These are phyloP conservation scores for Prunus davidiana DNA, from an alignment of 306 rosid genomes.

Conservation along the genomic window DNA sequence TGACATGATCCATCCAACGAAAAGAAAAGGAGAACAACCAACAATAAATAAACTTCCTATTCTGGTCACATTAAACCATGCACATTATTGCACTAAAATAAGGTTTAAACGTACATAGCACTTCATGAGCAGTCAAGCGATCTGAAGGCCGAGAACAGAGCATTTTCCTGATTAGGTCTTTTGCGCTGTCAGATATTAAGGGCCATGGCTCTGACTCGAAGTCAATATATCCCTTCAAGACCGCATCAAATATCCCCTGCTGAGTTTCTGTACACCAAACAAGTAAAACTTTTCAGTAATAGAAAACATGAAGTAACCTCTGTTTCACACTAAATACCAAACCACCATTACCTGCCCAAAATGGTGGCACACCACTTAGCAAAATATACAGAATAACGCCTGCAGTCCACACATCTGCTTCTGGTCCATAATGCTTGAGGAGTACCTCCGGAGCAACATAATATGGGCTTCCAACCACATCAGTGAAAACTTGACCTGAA, in stretches of 20 bases:
- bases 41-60: neutral
- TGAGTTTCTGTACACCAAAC: conserved; percentile 79
- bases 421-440: conserved; percentile 90
- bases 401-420: conserved; percentile 96
- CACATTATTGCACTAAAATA: neutral
- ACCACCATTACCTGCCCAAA: conserved; percentile 77
- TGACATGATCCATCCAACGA: conserved; percentile 3
- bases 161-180: conserved; percentile 84
- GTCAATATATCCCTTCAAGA: conserved; percentile 89
- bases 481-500: conserved; percentile 87
- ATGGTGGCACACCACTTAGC: conserved; percentile 94
- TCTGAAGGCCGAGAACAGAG: conserved; percentile 74
- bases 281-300: conserved; percentile 29
- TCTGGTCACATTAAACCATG: conserved; percentile 12
- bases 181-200: conserved; percentile 74
- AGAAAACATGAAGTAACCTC: conserved; percentile 18
- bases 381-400: conserved; percentile 88
- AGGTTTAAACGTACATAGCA: conserved; percentile 62
- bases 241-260: conserved; percentile 95
- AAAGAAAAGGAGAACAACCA: neutral
- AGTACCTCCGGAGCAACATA: conserved; percentile 99
- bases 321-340: conserved; percentile 1
- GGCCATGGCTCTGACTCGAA: conserved; percentile 98
- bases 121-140: conserved; percentile 89
- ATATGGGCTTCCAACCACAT: conserved; percentile 96